phyloP scores from a whole-genome alignment of 129 eudicot species.

The Flaveria linearis region DNA sequence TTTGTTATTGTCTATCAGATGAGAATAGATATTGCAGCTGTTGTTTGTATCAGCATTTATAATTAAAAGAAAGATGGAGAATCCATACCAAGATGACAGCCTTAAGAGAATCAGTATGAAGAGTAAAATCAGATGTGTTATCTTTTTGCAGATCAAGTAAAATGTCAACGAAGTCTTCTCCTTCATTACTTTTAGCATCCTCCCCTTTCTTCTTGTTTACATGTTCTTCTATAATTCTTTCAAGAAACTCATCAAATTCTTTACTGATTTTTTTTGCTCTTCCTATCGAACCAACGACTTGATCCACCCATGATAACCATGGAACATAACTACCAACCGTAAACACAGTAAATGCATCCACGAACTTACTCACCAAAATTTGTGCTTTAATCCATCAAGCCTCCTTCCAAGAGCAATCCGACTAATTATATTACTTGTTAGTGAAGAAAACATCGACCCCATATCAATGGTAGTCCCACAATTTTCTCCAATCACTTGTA shows the following conservation, averaged over 20 bases:
- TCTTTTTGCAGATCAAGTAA: not conserved
- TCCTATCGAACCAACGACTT: not conserved
- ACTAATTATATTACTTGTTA: slow-evolving; percentile 5
- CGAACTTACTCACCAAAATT: not conserved
- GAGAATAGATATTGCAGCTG: too few relatives aligned
- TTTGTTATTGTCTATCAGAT: too few relatives aligned
- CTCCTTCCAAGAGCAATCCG: not conserved
- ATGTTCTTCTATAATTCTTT: not conserved
- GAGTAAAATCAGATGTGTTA: not conserved
- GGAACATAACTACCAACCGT: not conserved
- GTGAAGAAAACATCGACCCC: not conserved
- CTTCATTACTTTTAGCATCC: not conserved
- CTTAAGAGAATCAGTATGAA: not conserved
- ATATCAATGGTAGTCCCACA: not conserved
- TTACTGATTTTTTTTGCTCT: not conserved
- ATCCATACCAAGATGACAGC: slow-evolving; percentile 3
- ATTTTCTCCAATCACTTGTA: not conserved
- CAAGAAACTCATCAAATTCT: slow-evolving; percentile 9
- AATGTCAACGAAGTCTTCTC: not conserved
- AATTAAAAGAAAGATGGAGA: not conserved
- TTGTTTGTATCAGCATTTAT: not conserved
- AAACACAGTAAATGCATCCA: not conserved
- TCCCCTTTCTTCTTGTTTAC: not conserved
- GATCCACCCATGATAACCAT: slow-evolving; percentile 12
- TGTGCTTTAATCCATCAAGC: not conserved